Evolutionary conservation across 169 alveolate species (phyloP).

Genomic region (Plasmodium ovale): DNA sequence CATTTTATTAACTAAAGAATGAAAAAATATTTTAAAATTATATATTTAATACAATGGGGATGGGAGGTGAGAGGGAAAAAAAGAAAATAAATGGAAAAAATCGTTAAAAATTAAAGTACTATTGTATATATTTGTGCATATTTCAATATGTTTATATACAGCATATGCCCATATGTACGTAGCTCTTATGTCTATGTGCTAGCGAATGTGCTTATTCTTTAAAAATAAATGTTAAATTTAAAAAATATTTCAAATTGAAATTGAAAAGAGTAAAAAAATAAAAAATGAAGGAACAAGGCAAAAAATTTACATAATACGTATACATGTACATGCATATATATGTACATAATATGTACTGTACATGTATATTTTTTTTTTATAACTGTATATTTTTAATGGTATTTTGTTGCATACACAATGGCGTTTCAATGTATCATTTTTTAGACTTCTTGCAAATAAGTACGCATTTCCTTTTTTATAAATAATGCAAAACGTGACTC

Average conservation of each 20-base stretch:
- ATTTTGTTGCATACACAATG: neutral
- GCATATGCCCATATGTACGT: neutral
- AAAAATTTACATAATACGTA: neutral
- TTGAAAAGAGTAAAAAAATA: too few relatives aligned
- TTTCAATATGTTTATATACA: too few relatives aligned
- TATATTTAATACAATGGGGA: slow-evolving; percentile 22
- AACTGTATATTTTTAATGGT: neutral
- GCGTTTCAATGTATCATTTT: neutral
- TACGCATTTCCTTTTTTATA: slow-evolving; percentile 1
- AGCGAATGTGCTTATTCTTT: too few relatives aligned
- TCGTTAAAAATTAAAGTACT: slow-evolving; percentile 5
- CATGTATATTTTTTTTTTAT: neutral
- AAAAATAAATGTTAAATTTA: too few relatives aligned
- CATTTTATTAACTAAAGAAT: slow-evolving; percentile 40
- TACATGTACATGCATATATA: neutral
- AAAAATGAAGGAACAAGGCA: too few relatives aligned
- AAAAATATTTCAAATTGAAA: too few relatives aligned
- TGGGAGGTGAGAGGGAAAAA: slow-evolving; percentile 17
- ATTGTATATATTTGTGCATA: slow-evolving; percentile 29
- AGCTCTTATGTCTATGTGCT: neutral
- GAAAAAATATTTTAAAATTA: neutral
- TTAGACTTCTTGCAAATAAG: neutral
- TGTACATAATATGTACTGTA: neutral
- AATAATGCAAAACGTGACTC: neutral
- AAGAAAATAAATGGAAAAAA: slow-evolving; percentile 8